Evolutionary conservation across 2,329 filamentous ascomycete genomes (phyloP), one percentile per base, ranked within the genome.

Genomic region (Cordyceps cicadae): DNA sequence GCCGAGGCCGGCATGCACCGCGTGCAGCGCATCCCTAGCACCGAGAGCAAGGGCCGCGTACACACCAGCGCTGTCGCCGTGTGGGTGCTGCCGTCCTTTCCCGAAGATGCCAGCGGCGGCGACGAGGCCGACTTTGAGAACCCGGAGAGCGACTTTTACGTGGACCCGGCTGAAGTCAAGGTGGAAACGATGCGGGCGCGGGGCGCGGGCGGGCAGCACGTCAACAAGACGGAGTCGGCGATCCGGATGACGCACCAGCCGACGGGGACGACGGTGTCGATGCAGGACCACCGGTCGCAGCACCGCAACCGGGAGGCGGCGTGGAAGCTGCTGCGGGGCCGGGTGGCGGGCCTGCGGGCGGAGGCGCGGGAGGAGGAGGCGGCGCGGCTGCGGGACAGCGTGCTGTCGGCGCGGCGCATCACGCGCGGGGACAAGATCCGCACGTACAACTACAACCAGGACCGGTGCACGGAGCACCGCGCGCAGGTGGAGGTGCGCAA

Each of bases 151-250:
- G 89, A 97, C 70, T 97, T 96, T 76, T 96, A 92, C 76, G 81
- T 99, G 62, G 85, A 95, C 69, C 85, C 89, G 6, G 81, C 86
- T 63, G 93, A 99, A 62, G 91, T 99, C 26, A 82, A 82, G 56
- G 79, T 85, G 21, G 94, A 99, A 71, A 90, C 92, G 63, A 96
- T 97, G 92, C 84, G 92, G 17, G 92, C 94, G 0, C 81, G 90
- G 51, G 94, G 94, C 62, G 93, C 94, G 0, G 94, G 94, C 37
- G 94, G 94, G 0, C 94, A 99, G 77, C 94, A 99, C 75, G 94
- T 99, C 71, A 99, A 99, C 77, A 97, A 93, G 73, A 99, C 94
- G 0, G 94, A 99, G 76, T 96, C 91, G 34, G 94, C 94, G 3
- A 90, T 99, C 63, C 87, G 94, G 11, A 80, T 99, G 68, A 97